Evolutionary conservation across 768 basidiomycete genomes (phyloP).

Genomic region (Pleurotus tuber-regium): DNA sequence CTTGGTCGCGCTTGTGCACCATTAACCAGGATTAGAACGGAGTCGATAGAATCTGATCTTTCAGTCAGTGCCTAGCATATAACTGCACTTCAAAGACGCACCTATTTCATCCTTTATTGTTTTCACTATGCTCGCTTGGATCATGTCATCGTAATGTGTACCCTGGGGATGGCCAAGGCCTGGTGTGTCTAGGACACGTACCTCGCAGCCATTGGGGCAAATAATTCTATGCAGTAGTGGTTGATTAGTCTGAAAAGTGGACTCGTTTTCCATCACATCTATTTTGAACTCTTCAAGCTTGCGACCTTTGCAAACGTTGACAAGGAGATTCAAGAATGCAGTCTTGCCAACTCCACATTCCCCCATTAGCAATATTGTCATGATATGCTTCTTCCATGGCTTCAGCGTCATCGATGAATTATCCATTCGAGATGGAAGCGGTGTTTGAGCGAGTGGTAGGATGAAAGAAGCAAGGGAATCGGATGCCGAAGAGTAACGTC

Average conservation of each 20-base stretch:
- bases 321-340: background rate
- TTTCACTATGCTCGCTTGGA: too few species aligned
- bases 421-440: too few species aligned
- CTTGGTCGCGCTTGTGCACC: constrained; percentile 19
- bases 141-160: too few species aligned
- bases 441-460: too few species aligned
- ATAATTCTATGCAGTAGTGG: background rate
- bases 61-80: too few species aligned
- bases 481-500: too few species aligned
- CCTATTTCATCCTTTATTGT: constrained; percentile 17
- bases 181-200: constrained; percentile 23
- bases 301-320: constrained; percentile 3
- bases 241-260: background rate
- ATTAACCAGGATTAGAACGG: constrained; percentile 25
- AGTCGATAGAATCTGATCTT: constrained; percentile 16
- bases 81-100: too few species aligned
- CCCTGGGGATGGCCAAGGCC: constrained; percentile 19
- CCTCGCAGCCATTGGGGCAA: background rate
- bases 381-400: constrained; percentile 6
- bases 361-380: constrained; percentile 11
- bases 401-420: constrained; percentile 1
- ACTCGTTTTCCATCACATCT: background rate
- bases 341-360: constrained; percentile 14
- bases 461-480: too few species aligned
- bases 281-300: constrained; percentile 5